Percentiles rank a stretch among this genome's conserved stretches.
Evolutionary conservation across 495 filamentous ascomycete species (phyloP).

Genomic region (Podospora australis): DNA sequence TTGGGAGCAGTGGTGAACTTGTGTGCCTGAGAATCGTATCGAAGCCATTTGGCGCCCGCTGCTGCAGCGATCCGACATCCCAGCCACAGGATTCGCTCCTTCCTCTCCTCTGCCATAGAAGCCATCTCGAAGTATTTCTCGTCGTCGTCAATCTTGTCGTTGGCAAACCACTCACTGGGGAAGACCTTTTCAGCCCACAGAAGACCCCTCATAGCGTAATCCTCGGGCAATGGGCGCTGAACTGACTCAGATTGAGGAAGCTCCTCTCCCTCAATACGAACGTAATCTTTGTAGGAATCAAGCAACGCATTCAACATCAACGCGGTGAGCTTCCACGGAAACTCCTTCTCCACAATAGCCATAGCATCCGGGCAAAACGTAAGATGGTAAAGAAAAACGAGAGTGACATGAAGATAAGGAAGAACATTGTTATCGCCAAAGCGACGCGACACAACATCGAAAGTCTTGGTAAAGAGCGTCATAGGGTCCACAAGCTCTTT

Average conservation of each 20-base stretch:
- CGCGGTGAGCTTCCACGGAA: constrained; percentile 65
- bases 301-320: constrained; percentile 59
- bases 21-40: constrained; percentile 25
- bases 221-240: constrained; percentile 70
- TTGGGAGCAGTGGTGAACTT: constrained; percentile 28
- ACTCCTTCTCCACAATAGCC: constrained; percentile 26
- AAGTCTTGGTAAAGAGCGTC: constrained; percentile 26
- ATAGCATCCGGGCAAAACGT: constrained; percentile 47
- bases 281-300: constrained; percentile 33
- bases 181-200: constrained; percentile 65
- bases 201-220: constrained; percentile 73
- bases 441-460: constrained; percentile 52
- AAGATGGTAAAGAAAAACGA: constrained; percentile 63
- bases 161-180: constrained; percentile 61
- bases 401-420: constrained; percentile 58
- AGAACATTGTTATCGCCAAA: constrained; percentile 57
- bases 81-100: constrained; percentile 70
- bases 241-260: constrained; percentile 7
- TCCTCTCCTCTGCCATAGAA: constrained; percentile 57
- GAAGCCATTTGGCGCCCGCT: constrained; percentile 26
- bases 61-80: constrained; percentile 49
- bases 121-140: constrained; percentile 65
- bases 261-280: constrained; percentile 41
- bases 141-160: constrained; percentile 66
- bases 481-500: constrained; percentile 23